These are phyloP conservation scores for Penicillium sp. DNA, from an alignment of 2,329 filamentous ascomycete genomes.

Conservation along the genomic window DNA sequence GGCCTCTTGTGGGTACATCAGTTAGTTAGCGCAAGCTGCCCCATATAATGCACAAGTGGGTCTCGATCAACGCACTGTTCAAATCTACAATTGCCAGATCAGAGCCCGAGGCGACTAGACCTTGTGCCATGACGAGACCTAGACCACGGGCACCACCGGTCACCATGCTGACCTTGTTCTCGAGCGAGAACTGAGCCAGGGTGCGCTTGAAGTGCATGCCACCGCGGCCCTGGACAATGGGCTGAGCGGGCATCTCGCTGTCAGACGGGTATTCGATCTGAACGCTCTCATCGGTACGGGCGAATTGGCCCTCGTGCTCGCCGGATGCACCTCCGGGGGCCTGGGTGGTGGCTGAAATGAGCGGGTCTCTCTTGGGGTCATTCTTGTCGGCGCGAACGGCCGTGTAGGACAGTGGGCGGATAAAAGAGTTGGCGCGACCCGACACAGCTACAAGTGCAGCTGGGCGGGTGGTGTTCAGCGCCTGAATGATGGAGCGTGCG, in stretches of 20 bases:
- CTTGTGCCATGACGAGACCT: slow-evolving; percentile 89
- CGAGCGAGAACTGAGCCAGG: slow-evolving; percentile 79
- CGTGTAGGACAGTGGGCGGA: slow-evolving; percentile 33
- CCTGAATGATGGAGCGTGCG: not conserved
- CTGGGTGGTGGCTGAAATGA: slow-evolving; percentile 29
- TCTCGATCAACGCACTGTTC: slow-evolving; percentile 64
- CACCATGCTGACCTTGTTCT: slow-evolving; percentile 77
- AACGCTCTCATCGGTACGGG: slow-evolving; percentile 75
- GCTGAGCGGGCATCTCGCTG: slow-evolving; percentile 66
- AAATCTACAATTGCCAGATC: slow-evolving; percentile 90
- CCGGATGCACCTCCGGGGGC: slow-evolving; percentile 32
- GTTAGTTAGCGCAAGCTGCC: not conserved
- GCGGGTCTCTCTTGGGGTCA: slow-evolving; percentile 26
- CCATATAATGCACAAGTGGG: not conserved
- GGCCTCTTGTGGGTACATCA: slow-evolving; percentile 57
- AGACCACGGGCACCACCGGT: slow-evolving; percentile 88
- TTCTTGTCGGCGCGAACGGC: slow-evolving; percentile 25
- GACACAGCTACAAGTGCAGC: not conserved
- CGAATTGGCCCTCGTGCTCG: slow-evolving; percentile 63
- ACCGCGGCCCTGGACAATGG: slow-evolving; percentile 70
- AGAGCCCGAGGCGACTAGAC: slow-evolving; percentile 80
- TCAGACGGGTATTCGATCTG: slow-evolving; percentile 76
- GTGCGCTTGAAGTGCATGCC: slow-evolving; percentile 82
- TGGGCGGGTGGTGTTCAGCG: too few species aligned
- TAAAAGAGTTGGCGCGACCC: slow-evolving; percentile 7